These are phyloP conservation scores for Neocucurbitaria cava DNA, from an alignment of 2,329 filamentous ascomycete species.

Conservation along the genomic window DNA sequence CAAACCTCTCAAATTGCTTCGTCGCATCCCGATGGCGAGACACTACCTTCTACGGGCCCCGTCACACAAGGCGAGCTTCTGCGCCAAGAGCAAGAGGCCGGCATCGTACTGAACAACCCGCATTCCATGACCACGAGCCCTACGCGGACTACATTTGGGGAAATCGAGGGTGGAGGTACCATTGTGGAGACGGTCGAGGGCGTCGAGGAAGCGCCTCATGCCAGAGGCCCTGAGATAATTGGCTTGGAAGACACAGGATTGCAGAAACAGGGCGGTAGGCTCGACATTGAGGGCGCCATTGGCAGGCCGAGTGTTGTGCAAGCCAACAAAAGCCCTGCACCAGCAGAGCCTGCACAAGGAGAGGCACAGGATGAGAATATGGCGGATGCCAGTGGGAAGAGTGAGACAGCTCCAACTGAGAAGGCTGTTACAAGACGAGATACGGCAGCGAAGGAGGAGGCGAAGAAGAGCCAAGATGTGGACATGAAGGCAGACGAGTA, in stretches of 20 bases:
- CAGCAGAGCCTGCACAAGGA: constrained; percentile 2
- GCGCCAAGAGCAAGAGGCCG: constrained; percentile 84
- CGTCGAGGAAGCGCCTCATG: constrained; percentile 73
- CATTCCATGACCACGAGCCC: constrained; percentile 35
- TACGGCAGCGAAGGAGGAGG: not conserved
- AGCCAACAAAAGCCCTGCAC: constrained; percentile 36
- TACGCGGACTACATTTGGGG: constrained; percentile 34
- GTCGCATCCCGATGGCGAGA: constrained; percentile 44
- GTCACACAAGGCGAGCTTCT: constrained; percentile 81
- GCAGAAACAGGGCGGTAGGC: constrained; percentile 65
- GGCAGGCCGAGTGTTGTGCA: constrained; percentile 43
- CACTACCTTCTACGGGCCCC: constrained; percentile 44
- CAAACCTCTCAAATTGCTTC: constrained; percentile 38
- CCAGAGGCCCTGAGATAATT: constrained; percentile 82
- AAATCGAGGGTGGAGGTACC: constrained; percentile 39
- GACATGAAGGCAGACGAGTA: not conserved
- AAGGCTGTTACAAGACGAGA: not conserved
- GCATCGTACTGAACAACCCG: constrained; percentile 69
- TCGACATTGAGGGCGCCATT: constrained; percentile 47
- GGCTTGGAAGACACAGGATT: constrained; percentile 87
- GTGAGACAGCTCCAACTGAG: constrained; percentile 5
- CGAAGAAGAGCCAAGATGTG: not conserved
- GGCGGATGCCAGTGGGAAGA: constrained; percentile 24
- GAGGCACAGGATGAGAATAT: constrained; percentile 30
- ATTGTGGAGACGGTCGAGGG: constrained; percentile 47